Conservation (phyloP, 1,284 basidiomycete species). For the Melampsora americana region DNA sequence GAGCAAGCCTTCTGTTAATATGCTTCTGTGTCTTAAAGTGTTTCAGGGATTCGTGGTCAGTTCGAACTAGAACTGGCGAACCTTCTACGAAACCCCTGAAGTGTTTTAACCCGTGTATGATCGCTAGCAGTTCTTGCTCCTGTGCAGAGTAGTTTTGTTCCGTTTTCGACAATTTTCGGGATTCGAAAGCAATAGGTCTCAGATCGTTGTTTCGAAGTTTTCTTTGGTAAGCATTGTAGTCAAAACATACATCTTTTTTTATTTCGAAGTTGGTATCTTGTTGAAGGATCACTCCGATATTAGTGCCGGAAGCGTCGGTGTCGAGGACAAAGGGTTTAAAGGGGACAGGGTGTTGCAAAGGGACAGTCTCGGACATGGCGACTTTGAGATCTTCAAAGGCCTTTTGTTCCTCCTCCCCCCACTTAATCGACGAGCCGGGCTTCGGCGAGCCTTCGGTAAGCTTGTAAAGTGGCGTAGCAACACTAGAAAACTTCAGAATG, state of each 20-base stretch:
- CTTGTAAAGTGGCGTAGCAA: conserved; percentile 5
- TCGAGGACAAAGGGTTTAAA: conserved; percentile 3
- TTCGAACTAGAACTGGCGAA: too few relatives aligned
- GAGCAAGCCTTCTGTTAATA: too few relatives aligned
- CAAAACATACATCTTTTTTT: too few relatives aligned
- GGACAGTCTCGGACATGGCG: neutral
- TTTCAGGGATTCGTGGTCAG: too few relatives aligned
- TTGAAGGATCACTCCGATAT: neutral
- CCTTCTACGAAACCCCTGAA: conserved; percentile 1
- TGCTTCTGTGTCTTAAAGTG: too few relatives aligned
- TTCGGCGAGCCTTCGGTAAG: conserved; percentile 8
- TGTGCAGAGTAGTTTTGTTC: conserved; percentile 45
- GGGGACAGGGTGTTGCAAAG: neutral
- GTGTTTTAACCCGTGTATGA: conserved; percentile 17
- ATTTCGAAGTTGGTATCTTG: neutral
- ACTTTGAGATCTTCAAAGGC: neutral
- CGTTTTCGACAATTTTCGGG: conserved; percentile 2
- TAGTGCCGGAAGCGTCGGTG: neutral
- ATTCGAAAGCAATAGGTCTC: too few relatives aligned
- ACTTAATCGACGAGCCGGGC: neutral
- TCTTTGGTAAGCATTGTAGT: too few relatives aligned
- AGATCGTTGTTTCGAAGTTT: too few relatives aligned
- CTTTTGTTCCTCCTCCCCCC: conserved; percentile 4
- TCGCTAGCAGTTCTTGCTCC: conserved; percentile 17
- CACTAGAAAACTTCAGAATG: conserved; percentile 1